Conservation (phyloP, 768 basidiomycete species). For the Tulasnella sp. region DNA sequence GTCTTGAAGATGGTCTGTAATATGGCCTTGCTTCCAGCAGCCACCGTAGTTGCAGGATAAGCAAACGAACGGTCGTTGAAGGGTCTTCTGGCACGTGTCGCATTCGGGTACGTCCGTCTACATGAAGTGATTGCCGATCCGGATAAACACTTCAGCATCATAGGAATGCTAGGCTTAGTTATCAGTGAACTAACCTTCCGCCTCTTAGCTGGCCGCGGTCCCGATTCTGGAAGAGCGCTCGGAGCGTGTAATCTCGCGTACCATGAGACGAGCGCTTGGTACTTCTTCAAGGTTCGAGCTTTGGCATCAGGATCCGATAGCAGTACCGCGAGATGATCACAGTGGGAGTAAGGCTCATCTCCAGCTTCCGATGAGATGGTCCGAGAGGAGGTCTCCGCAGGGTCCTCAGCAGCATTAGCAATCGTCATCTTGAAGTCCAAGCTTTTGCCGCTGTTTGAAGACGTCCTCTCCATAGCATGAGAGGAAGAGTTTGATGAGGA, state of each 20-base stretch:
- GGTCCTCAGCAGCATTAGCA: background rate
- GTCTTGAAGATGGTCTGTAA: constrained; percentile 45
- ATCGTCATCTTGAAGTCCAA: constrained; percentile 2
- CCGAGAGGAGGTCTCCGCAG: constrained; percentile 3
- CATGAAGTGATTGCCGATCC: background rate
- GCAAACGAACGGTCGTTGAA: constrained; percentile 61
- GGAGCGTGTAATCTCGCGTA: constrained; percentile 1
- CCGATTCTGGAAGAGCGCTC: background rate
- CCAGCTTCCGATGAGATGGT: constrained; percentile 1
- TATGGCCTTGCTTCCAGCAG: constrained; percentile 57
- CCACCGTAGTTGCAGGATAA: constrained; percentile 59
- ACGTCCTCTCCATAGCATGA: background rate
- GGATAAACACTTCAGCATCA: background rate
- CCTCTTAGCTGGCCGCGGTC: constrained; percentile 42
- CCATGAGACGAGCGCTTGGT: constrained; percentile 10
- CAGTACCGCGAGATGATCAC: constrained; percentile 3
- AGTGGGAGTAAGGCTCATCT: constrained; percentile 1
- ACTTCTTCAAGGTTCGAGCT: background rate
- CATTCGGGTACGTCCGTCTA: constrained; percentile 54
- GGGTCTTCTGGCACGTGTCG: constrained; percentile 42
- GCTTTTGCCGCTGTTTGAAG: background rate
- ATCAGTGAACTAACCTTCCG: constrained; percentile 42
- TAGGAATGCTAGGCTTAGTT: background rate
- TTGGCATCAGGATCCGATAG: background rate
- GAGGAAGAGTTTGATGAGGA: background rate